Conservation (phyloP, 148 eudicot genomes). For the Vaccinium macrocarpon region DNA sequence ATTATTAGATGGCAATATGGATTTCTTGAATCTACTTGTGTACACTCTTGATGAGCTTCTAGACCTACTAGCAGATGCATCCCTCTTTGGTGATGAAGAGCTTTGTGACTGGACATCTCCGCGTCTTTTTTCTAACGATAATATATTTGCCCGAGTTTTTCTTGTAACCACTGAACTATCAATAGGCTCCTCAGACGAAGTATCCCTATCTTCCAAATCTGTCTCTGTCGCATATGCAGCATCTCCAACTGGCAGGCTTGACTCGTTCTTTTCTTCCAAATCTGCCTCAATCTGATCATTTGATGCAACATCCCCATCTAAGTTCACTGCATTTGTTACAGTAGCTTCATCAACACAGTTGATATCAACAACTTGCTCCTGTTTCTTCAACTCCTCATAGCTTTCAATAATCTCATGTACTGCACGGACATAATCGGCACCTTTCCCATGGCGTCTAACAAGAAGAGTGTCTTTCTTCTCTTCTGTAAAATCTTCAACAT, state of each 20-base stretch:
- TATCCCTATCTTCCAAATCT: conserved; percentile 36
- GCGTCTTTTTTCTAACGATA: conserved; percentile 39
- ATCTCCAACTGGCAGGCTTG: conserved; percentile 38
- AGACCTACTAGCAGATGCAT: conserved; percentile 43
- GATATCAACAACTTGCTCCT: conserved; percentile 30
- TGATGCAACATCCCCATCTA: conserved; percentile 23
- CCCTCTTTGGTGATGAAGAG: conserved; percentile 28
- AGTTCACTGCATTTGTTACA: conserved; percentile 30
- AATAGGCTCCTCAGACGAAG: conserved; percentile 40
- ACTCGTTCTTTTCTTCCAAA: conserved; percentile 37
- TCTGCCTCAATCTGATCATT: conserved; percentile 34
- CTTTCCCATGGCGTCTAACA: conserved; percentile 78
- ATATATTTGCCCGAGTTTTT: conserved; percentile 28
- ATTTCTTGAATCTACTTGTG: conserved; percentile 36
- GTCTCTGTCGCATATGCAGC: conserved; percentile 35
- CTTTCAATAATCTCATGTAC: conserved; percentile 79
- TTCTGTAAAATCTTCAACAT: conserved; percentile 93
- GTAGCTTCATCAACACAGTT: conserved; percentile 34
- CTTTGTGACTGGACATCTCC: conserved; percentile 44
- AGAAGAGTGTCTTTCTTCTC: conserved; percentile 70
- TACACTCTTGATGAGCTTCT: conserved; percentile 55
- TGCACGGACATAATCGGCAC: conserved; percentile 94
- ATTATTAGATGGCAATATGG: conserved; percentile 31
- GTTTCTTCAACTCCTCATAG: conserved; percentile 62
- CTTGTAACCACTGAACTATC: conserved; percentile 27